phyloP scores from a whole-genome alignment of 2,329 filamentous ascomycete species.

The Exophiala phaeomuriformis region DNA sequence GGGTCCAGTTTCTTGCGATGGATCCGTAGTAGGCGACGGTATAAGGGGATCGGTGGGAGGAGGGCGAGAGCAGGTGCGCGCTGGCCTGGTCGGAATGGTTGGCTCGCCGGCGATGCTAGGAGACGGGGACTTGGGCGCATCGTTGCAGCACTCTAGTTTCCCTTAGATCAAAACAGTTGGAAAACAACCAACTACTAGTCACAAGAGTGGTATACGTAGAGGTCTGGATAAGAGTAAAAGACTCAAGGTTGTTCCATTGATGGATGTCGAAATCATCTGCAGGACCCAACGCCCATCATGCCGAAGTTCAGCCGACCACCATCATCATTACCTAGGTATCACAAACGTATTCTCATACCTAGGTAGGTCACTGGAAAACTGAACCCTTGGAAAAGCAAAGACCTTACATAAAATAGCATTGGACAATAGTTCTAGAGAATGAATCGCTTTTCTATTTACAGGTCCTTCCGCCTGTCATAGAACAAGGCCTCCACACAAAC shows the following conservation, averaged over 20 bases:
- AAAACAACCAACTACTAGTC: too few relatives aligned
- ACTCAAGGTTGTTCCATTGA: too few relatives aligned
- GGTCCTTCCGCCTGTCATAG: neutral
- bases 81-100: constrained; percentile 21
- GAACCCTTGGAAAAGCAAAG: neutral
- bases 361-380: neutral
- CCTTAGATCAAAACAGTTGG: too few relatives aligned
- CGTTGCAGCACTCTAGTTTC: neutral
- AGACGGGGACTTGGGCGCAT: constrained; percentile 21
- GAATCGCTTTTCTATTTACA: neutral
- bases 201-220: too few relatives aligned
- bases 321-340: too few relatives aligned
- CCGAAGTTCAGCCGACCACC: neutral
- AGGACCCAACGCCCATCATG: too few relatives aligned
- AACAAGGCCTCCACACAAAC: neutral
- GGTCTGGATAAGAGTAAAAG: too few relatives aligned
- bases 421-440: neutral
- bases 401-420: neutral
- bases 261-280: too few relatives aligned
- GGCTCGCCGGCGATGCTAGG: constrained; percentile 19
- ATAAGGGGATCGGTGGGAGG: constrained; percentile 80
- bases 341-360: neutral
- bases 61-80: constrained; percentile 53
- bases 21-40: constrained; percentile 75
- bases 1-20: constrained; percentile 70